These are phyloP conservation scores for Letharia columbiana DNA, from an alignment of 495 filamentous ascomycete genomes.

Conservation along the genomic window DNA sequence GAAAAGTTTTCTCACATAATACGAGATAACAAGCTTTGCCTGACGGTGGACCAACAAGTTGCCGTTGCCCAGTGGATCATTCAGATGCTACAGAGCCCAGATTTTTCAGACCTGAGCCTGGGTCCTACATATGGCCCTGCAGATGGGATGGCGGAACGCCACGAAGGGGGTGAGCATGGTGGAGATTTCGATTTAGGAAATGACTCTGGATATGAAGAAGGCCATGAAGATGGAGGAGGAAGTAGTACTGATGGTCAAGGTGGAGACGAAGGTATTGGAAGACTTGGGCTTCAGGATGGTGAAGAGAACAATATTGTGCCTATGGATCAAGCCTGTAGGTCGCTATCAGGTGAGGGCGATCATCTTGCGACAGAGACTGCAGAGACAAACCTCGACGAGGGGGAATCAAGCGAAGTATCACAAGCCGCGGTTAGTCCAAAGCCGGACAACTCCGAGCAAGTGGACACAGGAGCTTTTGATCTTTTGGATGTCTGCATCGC, in stretches of 20 bases:
- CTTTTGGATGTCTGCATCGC: conserved; percentile 1
- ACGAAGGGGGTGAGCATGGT: not conserved
- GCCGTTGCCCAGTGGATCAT: not conserved
- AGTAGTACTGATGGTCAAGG: not conserved
- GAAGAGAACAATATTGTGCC: not conserved
- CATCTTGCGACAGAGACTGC: not conserved
- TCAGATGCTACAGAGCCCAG: not conserved
- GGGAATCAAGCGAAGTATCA: not conserved
- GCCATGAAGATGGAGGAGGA: not conserved
- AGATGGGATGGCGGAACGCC: not conserved
- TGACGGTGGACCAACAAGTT: not conserved
- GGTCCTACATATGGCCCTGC: not conserved
- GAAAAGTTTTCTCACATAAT: not conserved
- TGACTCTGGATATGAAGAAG: not conserved
- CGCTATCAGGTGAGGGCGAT: not conserved
- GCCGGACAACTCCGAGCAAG: too few species aligned
- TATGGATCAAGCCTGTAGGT: not conserved
- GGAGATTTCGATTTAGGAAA: not conserved
- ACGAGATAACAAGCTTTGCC: not conserved
- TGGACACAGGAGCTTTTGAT: not conserved
- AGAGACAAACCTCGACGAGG: not conserved
- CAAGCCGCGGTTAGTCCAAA: not conserved
- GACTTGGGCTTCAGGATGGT: not conserved
- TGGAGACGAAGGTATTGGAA: not conserved
- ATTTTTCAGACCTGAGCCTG: not conserved